Conservation (phyloP, 768 basidiomycete genomes). For the Kwoniella europaea region DNA sequence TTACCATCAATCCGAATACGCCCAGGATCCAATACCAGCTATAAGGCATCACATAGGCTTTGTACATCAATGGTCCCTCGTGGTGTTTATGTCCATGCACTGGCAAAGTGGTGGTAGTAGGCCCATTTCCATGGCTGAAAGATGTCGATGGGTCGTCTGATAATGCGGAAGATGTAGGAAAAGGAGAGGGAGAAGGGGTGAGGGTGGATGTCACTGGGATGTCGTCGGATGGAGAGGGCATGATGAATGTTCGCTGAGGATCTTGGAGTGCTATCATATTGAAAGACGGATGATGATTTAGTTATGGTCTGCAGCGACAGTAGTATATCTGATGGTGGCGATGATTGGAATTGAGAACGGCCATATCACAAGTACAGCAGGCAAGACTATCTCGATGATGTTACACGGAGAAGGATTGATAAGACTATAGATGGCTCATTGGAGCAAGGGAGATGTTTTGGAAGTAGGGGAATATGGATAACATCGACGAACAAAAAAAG, state of each 20-base stretch:
- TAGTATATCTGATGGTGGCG: not conserved
- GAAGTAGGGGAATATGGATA: too few species aligned
- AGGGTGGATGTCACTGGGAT: not conserved
- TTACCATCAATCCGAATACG: conserved; percentile 7
- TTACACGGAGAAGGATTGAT: too few species aligned
- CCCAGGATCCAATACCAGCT: conserved; percentile 19
- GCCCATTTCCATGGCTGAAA: conserved; percentile 3
- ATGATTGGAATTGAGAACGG: not conserved
- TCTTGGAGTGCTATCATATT: conserved; percentile 2
- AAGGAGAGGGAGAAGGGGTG: not conserved
- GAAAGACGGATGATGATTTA: not conserved
- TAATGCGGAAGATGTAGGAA: not conserved
- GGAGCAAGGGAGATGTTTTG: too few species aligned
- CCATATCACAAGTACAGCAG: too few species aligned
- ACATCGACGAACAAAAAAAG: too few species aligned
- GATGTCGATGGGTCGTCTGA: not conserved
- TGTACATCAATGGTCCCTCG: conserved; percentile 9
- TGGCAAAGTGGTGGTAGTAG: not conserved
- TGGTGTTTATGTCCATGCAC: not conserved
- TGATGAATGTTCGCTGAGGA: conserved; percentile 7
- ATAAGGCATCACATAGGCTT: conserved; percentile 12
- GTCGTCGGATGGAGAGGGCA: not conserved
- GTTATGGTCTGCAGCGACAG: not conserved
- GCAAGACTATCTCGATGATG: too few species aligned
- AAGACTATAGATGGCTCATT: too few species aligned